Percentiles rank a stretch among this genome's conserved stretches.
phyloP scores from a whole-genome alignment of 23 red algal genomes.

The Gracilaria gracilis region DNA sequence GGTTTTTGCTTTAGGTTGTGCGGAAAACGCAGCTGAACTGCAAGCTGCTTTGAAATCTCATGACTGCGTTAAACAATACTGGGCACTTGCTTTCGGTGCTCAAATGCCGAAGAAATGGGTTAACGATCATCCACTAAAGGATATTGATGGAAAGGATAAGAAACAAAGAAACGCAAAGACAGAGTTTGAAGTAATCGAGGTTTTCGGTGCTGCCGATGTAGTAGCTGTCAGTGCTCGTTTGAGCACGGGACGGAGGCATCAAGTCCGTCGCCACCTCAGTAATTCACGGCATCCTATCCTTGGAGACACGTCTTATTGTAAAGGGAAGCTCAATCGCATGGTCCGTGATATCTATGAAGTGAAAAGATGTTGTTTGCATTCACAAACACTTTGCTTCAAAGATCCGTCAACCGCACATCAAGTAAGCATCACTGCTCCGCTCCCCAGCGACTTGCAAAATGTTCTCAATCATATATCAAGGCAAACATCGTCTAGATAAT shows the following conservation, averaged over 20 bases:
- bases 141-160: conserved; percentile 33
- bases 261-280: conserved; percentile 68
- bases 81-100: conserved; percentile 61
- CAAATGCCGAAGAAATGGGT: conserved; percentile 50
- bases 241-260: conserved; percentile 62
- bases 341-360: conserved; percentile 34
- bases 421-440: conserved; percentile 31
- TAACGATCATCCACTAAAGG: conserved; percentile 52
- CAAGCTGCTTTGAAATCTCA: conserved; percentile 49
- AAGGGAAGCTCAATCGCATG: conserved; percentile 58
- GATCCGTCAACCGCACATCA: conserved; percentile 23
- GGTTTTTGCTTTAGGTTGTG: conserved; percentile 38
- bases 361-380: conserved; percentile 54
- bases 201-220: conserved; percentile 39
- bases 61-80: conserved; percentile 53
- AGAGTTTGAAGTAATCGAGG: conserved; percentile 33
- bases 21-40: conserved; percentile 46
- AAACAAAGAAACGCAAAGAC: conserved; percentile 38
- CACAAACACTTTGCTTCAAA: conserved; percentile 39
- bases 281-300: conserved; percentile 65
- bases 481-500: background rate
- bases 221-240: conserved; percentile 33
- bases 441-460: conserved; percentile 50
- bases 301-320: conserved; percentile 77
- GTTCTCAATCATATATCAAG: background rate